These are phyloP conservation scores for Lipomyces orientalis DNA, from an alignment of 805 yeast species.

Conservation along the genomic window DNA sequence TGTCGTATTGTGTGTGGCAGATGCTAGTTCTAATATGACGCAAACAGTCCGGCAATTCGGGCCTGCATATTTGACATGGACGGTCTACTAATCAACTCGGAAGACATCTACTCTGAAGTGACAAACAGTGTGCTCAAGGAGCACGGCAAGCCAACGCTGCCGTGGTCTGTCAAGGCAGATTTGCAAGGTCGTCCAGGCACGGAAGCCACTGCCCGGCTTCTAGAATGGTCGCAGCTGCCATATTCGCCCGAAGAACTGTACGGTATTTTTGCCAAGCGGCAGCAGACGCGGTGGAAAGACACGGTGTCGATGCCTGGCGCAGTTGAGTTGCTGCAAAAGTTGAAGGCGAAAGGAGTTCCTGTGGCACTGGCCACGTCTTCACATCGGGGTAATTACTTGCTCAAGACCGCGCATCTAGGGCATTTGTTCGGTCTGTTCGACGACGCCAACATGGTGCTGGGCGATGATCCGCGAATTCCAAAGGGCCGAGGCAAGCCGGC, in stretches of 20 bases:
- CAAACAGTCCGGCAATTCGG: slow-evolving; percentile 11
- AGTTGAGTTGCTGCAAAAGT: slow-evolving; percentile 61
- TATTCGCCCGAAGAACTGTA: slow-evolving; percentile 69
- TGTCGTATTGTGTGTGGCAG: neutral
- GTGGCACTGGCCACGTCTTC: slow-evolving; percentile 93
- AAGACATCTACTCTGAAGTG: slow-evolving; percentile 85
- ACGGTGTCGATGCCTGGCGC: slow-evolving; percentile 86
- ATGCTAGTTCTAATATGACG: neutral
- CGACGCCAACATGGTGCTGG: slow-evolving; percentile 70
- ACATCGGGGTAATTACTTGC: slow-evolving; percentile 59
- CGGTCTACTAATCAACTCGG: slow-evolving; percentile 90
- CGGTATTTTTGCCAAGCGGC: slow-evolving; percentile 58
- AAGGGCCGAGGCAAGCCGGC: slow-evolving; percentile 89
- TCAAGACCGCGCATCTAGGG: slow-evolving; percentile 73
- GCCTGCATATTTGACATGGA: slow-evolving; percentile 72
- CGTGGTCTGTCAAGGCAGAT: slow-evolving; percentile 88
- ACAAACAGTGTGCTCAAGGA: slow-evolving; percentile 67
- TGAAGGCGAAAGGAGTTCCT: slow-evolving; percentile 64
- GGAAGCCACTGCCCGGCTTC: slow-evolving; percentile 52
- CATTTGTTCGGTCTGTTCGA: slow-evolving; percentile 69
- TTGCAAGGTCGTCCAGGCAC: slow-evolving; percentile 92
- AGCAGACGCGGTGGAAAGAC: slow-evolving; percentile 63
- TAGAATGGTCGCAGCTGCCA: slow-evolving; percentile 72
- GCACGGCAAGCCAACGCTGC: slow-evolving; percentile 76
- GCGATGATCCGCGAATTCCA: slow-evolving; percentile 85